Evolutionary conservation across 75 land plant species (phyloP).

Genomic region (Pinus taeda): DNA sequence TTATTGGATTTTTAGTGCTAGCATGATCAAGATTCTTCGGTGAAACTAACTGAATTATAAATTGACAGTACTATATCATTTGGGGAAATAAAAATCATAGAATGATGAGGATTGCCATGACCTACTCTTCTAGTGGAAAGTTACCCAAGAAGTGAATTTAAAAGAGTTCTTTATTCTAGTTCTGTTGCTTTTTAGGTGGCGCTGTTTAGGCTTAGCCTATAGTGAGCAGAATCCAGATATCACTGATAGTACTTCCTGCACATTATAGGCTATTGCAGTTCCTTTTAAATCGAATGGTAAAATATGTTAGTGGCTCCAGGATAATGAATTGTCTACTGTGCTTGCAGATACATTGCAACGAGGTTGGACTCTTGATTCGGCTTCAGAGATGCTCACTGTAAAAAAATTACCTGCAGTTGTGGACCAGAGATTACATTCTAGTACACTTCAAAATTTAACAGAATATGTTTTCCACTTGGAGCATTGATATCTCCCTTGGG

Average conservation of each 20-base stretch:
- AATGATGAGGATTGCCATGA: neutral
- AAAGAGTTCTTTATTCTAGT: neutral
- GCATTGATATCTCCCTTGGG: slow-evolving; percentile 38
- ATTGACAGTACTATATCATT: neutral
- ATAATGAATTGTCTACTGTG: neutral
- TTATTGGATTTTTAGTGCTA: neutral
- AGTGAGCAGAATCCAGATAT: too few relatives aligned
- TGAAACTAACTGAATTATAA: neutral
- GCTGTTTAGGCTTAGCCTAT: too few relatives aligned
- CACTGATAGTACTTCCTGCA: too few relatives aligned
- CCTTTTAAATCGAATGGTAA: too few relatives aligned
- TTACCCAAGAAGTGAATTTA: neutral
- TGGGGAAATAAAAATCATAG: neutral
- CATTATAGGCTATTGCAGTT: too few relatives aligned
- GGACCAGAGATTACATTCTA: slow-evolving; percentile 82
- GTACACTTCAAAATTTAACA: slow-evolving; percentile 82
- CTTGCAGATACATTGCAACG: slow-evolving; percentile 63
- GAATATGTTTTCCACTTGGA: slow-evolving; percentile 97
- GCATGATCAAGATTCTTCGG: neutral
- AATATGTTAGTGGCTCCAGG: too few relatives aligned
- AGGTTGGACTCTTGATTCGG: slow-evolving; percentile 80
- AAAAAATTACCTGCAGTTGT: slow-evolving; percentile 37
- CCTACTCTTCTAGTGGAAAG: neutral
- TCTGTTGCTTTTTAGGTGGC: too few relatives aligned
- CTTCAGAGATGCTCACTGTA: slow-evolving; percentile 76